Evolutionary conservation across 164 flowering plant genomes (phyloP).

Genomic region (Vitis rupestris): DNA sequence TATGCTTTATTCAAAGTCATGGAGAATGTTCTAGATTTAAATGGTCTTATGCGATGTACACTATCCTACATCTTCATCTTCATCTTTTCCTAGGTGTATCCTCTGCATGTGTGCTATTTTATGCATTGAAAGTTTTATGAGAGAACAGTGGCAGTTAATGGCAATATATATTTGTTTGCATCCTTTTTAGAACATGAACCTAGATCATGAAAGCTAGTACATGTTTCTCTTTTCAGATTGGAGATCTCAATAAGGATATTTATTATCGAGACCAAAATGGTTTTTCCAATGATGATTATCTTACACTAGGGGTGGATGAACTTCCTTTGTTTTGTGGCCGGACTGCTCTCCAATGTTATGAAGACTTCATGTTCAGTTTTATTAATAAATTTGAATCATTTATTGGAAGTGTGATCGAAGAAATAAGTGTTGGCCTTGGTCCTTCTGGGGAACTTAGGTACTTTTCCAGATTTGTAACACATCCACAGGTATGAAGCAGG

Average conservation of each 20-base stretch:
- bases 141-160: too few species aligned
- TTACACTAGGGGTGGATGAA: slow-evolving; percentile 56
- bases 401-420: slow-evolving; percentile 54
- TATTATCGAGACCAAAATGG: slow-evolving; percentile 55
- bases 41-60: too few species aligned
- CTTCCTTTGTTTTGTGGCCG: slow-evolving; percentile 55
- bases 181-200: slow-evolving; percentile 2
- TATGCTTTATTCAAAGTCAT: too few species aligned
- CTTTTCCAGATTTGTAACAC: slow-evolving; percentile 7
- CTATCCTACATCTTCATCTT: too few species aligned
- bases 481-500: background rate
- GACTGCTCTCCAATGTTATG: slow-evolving; percentile 62
- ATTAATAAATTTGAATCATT: slow-evolving; percentile 38
- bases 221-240: slow-evolving; percentile 39
- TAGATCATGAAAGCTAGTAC: slow-evolving; percentile 4
- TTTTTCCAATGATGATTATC: slow-evolving; percentile 47
- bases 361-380: slow-evolving; percentile 56
- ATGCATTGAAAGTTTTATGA: too few species aligned
- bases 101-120: too few species aligned
- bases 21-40: too few species aligned
- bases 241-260: slow-evolving; percentile 43
- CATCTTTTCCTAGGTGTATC: too few species aligned
- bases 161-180: background rate
- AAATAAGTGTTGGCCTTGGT: slow-evolving; percentile 63
- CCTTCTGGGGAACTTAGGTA: slow-evolving; percentile 71